Base-by-base conservation (phyloP, 108 stramenopile genomes). In the Cyclotella sp. region DNA sequence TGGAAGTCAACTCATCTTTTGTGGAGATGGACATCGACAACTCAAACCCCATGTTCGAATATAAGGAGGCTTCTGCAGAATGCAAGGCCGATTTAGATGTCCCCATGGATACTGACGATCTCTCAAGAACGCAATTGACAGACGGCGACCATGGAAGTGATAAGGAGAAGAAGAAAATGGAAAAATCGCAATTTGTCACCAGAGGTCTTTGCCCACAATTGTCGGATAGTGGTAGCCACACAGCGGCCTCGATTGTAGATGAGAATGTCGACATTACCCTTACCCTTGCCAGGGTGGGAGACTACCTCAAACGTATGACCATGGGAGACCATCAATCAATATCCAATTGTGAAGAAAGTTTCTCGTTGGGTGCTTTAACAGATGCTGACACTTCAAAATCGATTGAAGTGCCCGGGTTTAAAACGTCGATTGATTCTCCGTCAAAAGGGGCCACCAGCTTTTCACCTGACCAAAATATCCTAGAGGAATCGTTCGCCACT, bases 261-360 rank as follows among this genome's bases (percentile, higher is more conserved):
- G 12, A 22, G 1, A 57, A 57, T 57, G 24, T 57, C 22, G 55
- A 57, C 22, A 22, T 57, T 4, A 57, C 55, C 24, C 22, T 40
- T 3, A 65, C 30, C 45, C 21, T 65, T 19, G 46, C 45, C 9
- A 65, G 64, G 46, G 26, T 65, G 6, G 64, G 26, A 47, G 26
- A 27, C 1, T 65, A 65, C 45, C 64, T 65, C 13, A 45, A 47
- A 16, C 44, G 46, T 9, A 47, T 65, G 40, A 10, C 61, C 9
- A 41, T 62, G 61, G 14, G 11, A 41, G 61, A 62, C 6, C 34
- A 34, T 2, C 34, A 34, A 2, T 5, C 34, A 34, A 34, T 6
- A 6, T 34, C 34, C 6, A 19, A 51, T 51, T 16, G 3, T 51
- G 49, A 51, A 51, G 49, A 51, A 7, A 19, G 49, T 51, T 3